phyloP scores from a whole-genome alignment of 2,329 filamentous ascomycete species.

The Leptosphaerulina australis region DNA sequence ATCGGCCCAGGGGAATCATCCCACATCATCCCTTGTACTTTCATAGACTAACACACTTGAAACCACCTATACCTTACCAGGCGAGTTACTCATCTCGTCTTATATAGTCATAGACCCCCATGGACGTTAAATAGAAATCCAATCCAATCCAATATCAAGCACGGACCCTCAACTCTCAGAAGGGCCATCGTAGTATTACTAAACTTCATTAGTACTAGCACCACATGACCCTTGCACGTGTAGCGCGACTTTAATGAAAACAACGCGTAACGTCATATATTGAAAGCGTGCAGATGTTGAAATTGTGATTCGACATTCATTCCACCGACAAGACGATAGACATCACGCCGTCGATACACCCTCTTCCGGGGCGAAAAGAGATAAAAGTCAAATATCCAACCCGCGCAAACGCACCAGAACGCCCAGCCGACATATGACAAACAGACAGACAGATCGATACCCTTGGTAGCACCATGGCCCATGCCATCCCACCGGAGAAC shows the following conservation, averaged over 20 bases:
- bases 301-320: conserved; percentile 11
- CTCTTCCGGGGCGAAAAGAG: conserved; percentile 3
- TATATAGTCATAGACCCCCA: no score
- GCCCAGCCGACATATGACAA: conserved; percentile 32
- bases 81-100: no score
- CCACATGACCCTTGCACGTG: not conserved
- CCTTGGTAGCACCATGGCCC: conserved; percentile 20
- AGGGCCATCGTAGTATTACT: not conserved
- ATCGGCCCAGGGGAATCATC: no score
- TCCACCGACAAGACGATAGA: conserved; percentile 14
- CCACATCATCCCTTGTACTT: no score
- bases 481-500: conserved; percentile 17
- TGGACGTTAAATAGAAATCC: no score
- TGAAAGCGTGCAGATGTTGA: conserved; percentile 5
- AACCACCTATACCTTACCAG: no score
- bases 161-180: not conserved
- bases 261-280: conserved; percentile 4
- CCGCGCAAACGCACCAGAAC: conserved; percentile 25
- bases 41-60: no score
- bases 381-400: conserved; percentile 10
- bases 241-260: conserved; percentile 4
- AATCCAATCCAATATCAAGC: no score
- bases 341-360: conserved; percentile 11
- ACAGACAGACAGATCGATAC: conserved; percentile 22
- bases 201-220: conserved; percentile 4